A percentile compares a stretch with the other conserved stretches of the same genome.
phyloP scores from a whole-genome alignment of 2,329 filamentous ascomycete genomes.

The Cladorrhinum sp. region DNA sequence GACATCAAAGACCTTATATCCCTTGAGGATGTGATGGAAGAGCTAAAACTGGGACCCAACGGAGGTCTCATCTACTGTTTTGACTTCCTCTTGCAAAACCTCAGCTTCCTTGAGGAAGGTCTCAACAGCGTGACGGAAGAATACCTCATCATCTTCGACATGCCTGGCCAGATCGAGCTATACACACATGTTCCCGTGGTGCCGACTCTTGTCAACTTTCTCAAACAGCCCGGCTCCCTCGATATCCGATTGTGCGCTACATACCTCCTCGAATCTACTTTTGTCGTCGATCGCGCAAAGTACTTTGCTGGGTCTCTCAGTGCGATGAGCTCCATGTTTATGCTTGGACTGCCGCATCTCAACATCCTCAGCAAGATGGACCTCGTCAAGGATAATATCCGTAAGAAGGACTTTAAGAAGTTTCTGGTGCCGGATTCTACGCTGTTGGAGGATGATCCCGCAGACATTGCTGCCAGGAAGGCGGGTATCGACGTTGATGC shows the following conservation, averaged over 20 bases:
- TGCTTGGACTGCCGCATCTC: constrained; percentile 94
- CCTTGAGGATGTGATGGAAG: constrained; percentile 94
- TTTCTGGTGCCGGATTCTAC: constrained; percentile 85
- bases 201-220: constrained; percentile 75
- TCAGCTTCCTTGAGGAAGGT: constrained; percentile 84
- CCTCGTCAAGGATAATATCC: constrained; percentile 83
- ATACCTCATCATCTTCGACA: constrained; percentile 96
- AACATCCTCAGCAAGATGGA: constrained; percentile 99
- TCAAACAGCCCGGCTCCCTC: constrained; percentile 73
- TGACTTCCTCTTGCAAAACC: constrained; percentile 90
- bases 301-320: constrained; percentile 95
- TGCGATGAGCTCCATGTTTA: constrained; percentile 98
- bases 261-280: constrained; percentile 93
- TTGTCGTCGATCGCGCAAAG: constrained; percentile 92
- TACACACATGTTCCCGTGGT: constrained; percentile 96
- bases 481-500: constrained; percentile 46
- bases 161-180: constrained; percentile 97
- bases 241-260: constrained; percentile 91
- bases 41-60: constrained; percentile 85
- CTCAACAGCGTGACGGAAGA: constrained; percentile 87
- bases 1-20: constrained; percentile 95
- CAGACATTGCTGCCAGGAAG: constrained; percentile 45
- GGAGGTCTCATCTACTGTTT: constrained; percentile 95
- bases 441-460: constrained; percentile 76
- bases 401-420: constrained; percentile 81